Evolutionary conservation across 805 yeast species (phyloP).

Genomic region (Zygosaccharomyces gambellarensis): DNA sequence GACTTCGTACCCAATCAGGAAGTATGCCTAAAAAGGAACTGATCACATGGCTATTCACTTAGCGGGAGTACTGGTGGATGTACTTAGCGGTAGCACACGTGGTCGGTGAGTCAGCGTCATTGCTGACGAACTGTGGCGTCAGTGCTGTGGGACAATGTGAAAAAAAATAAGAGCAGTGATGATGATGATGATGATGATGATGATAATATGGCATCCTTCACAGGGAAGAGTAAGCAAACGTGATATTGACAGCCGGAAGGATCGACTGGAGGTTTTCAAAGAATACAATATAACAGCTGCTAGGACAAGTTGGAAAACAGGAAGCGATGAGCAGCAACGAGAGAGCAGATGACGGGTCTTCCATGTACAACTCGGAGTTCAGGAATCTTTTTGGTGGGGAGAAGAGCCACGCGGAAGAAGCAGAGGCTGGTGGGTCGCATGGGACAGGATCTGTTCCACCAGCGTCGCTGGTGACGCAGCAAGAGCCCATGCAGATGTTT

Average conservation of each 20-base stretch:
- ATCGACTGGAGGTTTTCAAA: too few species aligned
- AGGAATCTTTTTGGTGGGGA: constrained; percentile 21
- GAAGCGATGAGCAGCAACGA: constrained; percentile 10
- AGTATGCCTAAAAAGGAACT: too few species aligned
- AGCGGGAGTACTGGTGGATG: too few species aligned
- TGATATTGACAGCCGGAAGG: not conserved
- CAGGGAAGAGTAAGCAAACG: constrained; percentile 1
- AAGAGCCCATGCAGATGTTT: constrained; percentile 1
- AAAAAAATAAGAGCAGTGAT: too few species aligned
- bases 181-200: too few species aligned
- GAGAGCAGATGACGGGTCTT: constrained; percentile 4
- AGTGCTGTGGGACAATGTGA: too few species aligned
- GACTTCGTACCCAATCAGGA: too few species aligned
- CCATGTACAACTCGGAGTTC: constrained; percentile 17
- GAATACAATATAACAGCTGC: too few species aligned
- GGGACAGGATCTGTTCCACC: constrained; percentile 7
- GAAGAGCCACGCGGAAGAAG: constrained; percentile 4
- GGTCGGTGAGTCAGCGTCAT: too few species aligned
- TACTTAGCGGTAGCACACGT: too few species aligned
- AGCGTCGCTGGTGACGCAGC: constrained; percentile 9
- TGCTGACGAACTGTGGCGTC: not conserved
- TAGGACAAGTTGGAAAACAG: too few species aligned
- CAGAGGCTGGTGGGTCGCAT: not conserved
- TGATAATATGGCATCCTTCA: not conserved
- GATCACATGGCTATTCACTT: too few species aligned